Conservation (phyloP, 2,329 filamentous ascomycete species). For the Pleurostoma richardsiae region DNA sequence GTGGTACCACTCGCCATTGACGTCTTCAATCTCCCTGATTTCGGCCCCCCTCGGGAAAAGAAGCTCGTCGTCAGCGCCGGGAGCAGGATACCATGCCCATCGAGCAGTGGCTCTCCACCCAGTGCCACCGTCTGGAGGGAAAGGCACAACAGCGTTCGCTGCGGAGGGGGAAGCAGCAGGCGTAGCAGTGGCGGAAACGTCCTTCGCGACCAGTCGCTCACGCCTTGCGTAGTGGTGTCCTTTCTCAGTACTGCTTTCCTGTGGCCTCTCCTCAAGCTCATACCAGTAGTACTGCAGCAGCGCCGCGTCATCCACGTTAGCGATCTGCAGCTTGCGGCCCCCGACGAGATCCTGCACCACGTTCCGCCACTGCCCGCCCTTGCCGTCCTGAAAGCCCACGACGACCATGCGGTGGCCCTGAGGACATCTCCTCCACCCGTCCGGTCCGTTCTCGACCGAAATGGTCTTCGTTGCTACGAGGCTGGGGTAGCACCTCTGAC, state of each 20-base stretch:
- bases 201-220: slow-evolving; percentile 43
- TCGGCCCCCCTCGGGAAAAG: slow-evolving; percentile 80
- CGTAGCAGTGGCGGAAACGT: slow-evolving; percentile 40
- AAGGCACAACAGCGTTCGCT: slow-evolving; percentile 22
- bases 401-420: slow-evolving; percentile 80
- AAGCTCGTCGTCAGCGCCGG: slow-evolving; percentile 66
- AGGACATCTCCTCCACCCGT: slow-evolving; percentile 79
- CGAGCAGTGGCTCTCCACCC: slow-evolving; percentile 59
- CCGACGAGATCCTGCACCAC: slow-evolving; percentile 73
- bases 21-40: slow-evolving; percentile 75
- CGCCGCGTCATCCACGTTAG: slow-evolving; percentile 34
- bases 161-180: slow-evolving; percentile 18
- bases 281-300: slow-evolving; percentile 51
- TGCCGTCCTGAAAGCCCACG: slow-evolving; percentile 65
- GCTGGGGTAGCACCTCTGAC: slow-evolving; percentile 68
- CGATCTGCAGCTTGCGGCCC: slow-evolving; percentile 63
- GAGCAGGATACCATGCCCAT: slow-evolving; percentile 75
- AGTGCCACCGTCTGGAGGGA: slow-evolving; percentile 72
- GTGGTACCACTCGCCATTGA: slow-evolving; percentile 88
- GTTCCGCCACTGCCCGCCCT: slow-evolving; percentile 61
- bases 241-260: too few relatives aligned
- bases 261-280: slow-evolving; percentile 16
- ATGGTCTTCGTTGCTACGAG: slow-evolving; percentile 62
- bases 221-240: slow-evolving; percentile 22
- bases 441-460: slow-evolving; percentile 67